Evolutionary conservation across 78 protist species (phyloP).

Genomic region (Pigoraptor vietnamica): DNA sequence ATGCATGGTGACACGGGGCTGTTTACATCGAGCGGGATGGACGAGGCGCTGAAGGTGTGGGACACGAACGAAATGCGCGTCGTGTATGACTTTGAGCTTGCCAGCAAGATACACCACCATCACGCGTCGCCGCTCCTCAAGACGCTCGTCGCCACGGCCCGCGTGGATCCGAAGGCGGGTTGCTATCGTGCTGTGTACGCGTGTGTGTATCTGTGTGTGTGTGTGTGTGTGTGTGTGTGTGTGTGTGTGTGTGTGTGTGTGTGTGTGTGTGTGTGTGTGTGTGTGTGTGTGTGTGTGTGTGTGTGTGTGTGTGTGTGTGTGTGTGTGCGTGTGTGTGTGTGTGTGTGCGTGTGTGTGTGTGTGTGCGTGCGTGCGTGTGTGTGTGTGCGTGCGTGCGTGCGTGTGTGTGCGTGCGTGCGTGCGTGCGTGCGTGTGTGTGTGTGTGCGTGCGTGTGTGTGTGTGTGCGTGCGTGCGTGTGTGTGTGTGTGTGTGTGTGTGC

Average conservation of each 20-base stretch:
- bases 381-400: too few species aligned
- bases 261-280: not conserved
- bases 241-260: not conserved
- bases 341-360: not conserved
- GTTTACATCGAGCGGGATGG: not conserved
- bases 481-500: not conserved
- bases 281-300: not conserved
- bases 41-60: not conserved
- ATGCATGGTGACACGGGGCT: not conserved
- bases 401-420: not conserved
- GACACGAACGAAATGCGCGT: not conserved
- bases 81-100: not conserved
- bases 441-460: not conserved
- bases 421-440: not conserved
- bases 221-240: not conserved
- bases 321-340: not conserved
- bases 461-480: too few species aligned
- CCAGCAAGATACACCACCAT: not conserved
- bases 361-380: too few species aligned
- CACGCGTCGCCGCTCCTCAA: not conserved
- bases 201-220: not conserved
- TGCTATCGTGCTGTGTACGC: too few species aligned
- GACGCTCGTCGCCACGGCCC: not conserved
- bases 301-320: too few species aligned
- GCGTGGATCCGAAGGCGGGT: not conserved